Evolutionary conservation across 805 yeast genomes (phyloP).

Genomic region (Zygoascus ofunaensis): DNA sequence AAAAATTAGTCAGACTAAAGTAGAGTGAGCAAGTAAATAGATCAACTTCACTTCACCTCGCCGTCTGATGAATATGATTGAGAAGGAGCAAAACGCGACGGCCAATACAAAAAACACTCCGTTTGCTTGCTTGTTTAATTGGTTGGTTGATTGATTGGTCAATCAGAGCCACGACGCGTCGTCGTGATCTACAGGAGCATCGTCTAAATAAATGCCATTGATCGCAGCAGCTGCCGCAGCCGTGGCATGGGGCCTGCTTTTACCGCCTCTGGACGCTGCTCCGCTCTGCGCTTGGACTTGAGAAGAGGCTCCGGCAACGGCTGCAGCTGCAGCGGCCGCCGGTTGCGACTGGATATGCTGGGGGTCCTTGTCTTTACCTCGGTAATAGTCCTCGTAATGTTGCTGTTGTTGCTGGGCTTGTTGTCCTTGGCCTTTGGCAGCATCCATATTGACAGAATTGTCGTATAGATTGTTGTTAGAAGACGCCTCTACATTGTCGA

Average conservation of each 20-base stretch:
- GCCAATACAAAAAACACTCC: too few relatives aligned
- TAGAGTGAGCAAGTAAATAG: too few relatives aligned
- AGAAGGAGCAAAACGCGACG: too few relatives aligned
- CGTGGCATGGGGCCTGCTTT: slow-evolving; percentile 2
- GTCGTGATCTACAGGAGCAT: slow-evolving; percentile 4
- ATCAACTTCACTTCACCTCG: too few relatives aligned
- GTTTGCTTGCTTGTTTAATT: too few relatives aligned
- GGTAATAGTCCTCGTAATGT: not conserved
- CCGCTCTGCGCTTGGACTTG: not conserved
- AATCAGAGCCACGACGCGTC: slow-evolving; percentile 1
- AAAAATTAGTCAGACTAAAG: too few relatives aligned
- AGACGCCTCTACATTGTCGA: too few relatives aligned
- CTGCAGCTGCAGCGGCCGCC: slow-evolving; percentile 10
- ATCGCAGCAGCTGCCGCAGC: slow-evolving; percentile 7
- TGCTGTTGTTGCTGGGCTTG: not conserved
- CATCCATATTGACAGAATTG: not conserved
- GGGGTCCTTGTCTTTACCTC: not conserved
- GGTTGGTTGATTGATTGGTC: too few relatives aligned
- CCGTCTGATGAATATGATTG: too few relatives aligned
- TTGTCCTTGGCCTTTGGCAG: not conserved
- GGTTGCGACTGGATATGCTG: not conserved
- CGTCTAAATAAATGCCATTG: slow-evolving; percentile 1
- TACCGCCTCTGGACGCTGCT: not conserved
- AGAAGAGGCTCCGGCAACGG: not conserved
- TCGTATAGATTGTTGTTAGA: not conserved